Base-by-base conservation (phyloP, 1,284 basidiomycete species). In the Nidula niveotomentosa region DNA sequence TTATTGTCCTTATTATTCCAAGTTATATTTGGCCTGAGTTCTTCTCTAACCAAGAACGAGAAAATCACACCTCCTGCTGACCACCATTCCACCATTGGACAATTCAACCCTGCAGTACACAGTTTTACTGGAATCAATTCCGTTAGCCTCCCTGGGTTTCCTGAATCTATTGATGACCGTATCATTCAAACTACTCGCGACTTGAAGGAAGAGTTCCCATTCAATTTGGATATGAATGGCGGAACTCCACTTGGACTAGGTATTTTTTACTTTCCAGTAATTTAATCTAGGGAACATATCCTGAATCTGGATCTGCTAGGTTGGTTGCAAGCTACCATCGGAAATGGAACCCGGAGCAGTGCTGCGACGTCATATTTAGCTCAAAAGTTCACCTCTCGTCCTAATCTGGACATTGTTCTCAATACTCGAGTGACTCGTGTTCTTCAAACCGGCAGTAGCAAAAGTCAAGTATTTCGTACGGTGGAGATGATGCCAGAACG, bases 391-490 rank as follows among this genome's bases (percentile, higher is more conserved):
- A 55, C 65, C 45, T 51, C 64, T 23, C 62, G 73, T 9, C 45
- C 58, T 6, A 78, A 77, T 54, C 55, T 78, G 7, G 65, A 74
- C 53, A 63, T 78, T 36, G 59, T 76, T 1, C 54, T 76, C 13
- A 63, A 73, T 37, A 67, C 71, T 6, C 66, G 65, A 33, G 75
- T 72, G 5, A 72, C 70, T 0, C 62, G 65, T 46, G 49, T 74
- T 2, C 15, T 70, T 12, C 57, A 61, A 10, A 60, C 65, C 12
- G 56, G 60, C 33, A 49, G 18, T 15, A 41, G 48, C n/a, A 23
- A 56, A 30, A 3, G 10, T 5, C 34, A 18, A 17, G 10, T 13
- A 18, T 49, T 49, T 23, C 18, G 13, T 66, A 72, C 45, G 62
- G 71, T 46, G 62, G 60, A 17, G 54, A 60, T 43, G 56, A 7